Conservation (phyloP, 371 early-diverging fungal genomes). For the Zopfochytrium polystomum region DNA sequence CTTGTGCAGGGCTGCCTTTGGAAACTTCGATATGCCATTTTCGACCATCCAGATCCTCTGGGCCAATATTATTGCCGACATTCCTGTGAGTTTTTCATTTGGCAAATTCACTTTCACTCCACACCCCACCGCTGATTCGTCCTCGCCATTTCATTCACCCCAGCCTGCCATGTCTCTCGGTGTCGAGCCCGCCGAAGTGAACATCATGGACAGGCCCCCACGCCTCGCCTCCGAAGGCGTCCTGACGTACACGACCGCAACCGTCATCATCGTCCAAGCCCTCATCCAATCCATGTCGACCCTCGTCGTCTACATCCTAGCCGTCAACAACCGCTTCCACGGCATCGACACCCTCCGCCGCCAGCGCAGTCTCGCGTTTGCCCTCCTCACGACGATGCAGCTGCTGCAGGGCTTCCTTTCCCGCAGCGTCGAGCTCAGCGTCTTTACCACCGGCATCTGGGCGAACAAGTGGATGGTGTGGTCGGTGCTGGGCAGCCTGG, state of each 20-base stretch:
- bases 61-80: conserved; percentile 75
- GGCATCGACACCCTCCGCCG: conserved; percentile 29
- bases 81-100: conserved; percentile 50
- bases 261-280: conserved; percentile 71
- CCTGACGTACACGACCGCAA: conserved; percentile 55
- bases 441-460: conserved; percentile 67
- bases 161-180: conserved; percentile 11
- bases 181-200: conserved; percentile 75
- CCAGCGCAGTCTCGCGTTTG: conserved; percentile 64
- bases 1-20: conserved; percentile 26
- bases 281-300: conserved; percentile 63
- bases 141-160: not conserved
- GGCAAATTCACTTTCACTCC: not conserved
- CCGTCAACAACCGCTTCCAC: conserved; percentile 15
- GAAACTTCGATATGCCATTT: conserved; percentile 48
- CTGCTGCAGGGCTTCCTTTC: conserved; percentile 77
- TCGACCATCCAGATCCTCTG: conserved; percentile 76
- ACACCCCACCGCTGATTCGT: not conserved
- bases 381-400: conserved; percentile 73
- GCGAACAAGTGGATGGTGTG: conserved; percentile 75
- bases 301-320: conserved; percentile 54
- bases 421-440: conserved; percentile 61
- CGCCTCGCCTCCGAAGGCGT: conserved; percentile 66
- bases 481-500: conserved; percentile 67
- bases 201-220: conserved; percentile 81